Evolutionary conservation across 2,329 filamentous ascomycete species (phyloP).

Genomic region (Fusarium globosum): DNA sequence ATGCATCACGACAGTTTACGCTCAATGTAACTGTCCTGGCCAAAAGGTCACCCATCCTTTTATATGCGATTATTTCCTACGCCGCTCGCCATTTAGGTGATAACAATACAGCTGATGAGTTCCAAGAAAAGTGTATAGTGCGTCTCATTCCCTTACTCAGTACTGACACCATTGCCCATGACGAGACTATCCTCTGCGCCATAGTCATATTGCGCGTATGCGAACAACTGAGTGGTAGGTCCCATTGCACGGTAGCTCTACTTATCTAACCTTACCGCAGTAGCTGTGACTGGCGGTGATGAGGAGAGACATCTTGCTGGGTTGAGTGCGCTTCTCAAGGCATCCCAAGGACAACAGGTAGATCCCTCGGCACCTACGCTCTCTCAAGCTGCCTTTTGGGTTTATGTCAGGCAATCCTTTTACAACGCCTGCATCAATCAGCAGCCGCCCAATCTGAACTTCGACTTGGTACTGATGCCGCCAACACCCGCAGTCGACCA

Average conservation of each 20-base stretch:
- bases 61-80: conserved; percentile 1
- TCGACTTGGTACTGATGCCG: background rate
- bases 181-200: conserved; percentile 5
- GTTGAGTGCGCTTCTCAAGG: conserved; percentile 28
- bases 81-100: conserved; percentile 8
- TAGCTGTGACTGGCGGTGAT: conserved; percentile 12
- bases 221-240: conserved; percentile 10
- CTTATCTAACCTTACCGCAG: background rate
- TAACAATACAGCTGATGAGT: background rate
- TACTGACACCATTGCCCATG: background rate
- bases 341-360: conserved; percentile 29
- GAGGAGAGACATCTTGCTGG: conserved; percentile 32
- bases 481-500: background rate
- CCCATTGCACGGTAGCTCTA: fast-evolving
- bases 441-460: conserved; percentile 23
- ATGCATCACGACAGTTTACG: conserved; percentile 31
- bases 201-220: conserved; percentile 14
- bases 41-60: conserved; percentile 1
- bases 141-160: conserved; percentile 12
- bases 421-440: conserved; percentile 37
- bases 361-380: conserved; percentile 26
- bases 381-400: conserved; percentile 34
- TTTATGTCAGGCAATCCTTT: conserved; percentile 34
- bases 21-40: conserved; percentile 21
- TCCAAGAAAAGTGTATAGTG: conserved; percentile 1